Evolutionary conservation across 1,284 basidiomycete species (phyloP), one percentile per base, ranked within the genome.

Genomic region (Microbotryum lychnidis-dioicae): DNA sequence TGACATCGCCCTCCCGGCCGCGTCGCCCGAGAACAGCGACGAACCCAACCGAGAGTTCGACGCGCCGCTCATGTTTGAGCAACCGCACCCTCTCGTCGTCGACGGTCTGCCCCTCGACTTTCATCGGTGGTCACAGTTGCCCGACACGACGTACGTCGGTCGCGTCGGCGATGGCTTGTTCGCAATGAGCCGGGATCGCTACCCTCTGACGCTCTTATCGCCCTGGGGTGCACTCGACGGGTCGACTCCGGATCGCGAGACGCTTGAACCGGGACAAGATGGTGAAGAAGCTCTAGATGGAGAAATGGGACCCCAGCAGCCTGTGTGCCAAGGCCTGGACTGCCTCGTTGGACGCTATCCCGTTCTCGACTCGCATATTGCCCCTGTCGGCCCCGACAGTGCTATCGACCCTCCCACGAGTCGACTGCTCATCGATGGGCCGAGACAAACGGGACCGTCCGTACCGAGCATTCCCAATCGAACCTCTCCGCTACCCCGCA

Each of bases 121-220:
- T 6, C 62, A 60, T 6, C 51, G 67, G 12, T 52, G 73, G 21
- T 59, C 65, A 37, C 64, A 87, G 46, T 75, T 88, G 27, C 69
- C 70, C 3, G 69, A 71, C 10, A 63, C 71, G 52, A 71, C 87
- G 1, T 91, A 84, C 72, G 81, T 91, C 21, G 89, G 89, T 2
- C 77, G 87, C 18, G 21, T 81, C 82, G 82, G 71, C 0, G 82
- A 82, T 16, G 87, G 87, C 31, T 78, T 91, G 1, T 91, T 83
- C 63, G 87, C 86, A 29, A 84, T 91, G 83, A 84, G 83, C 69
- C 84, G 86, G 1, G 79, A 81, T 18, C 80, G 79, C 20, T 91
- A 81, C 72, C 89, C 89, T 1, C 79, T 91, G 21, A 84, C 88
- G 50, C 80, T 83, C 4, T 89, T 91, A 70, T 81, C 72, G 9